A percentile compares a stretch with the other conserved stretches of the same genome.
These are phyloP conservation scores for Trichoderma oligosporum DNA, from an alignment of 2,329 filamentous ascomycete species.

Conservation along the genomic window DNA sequence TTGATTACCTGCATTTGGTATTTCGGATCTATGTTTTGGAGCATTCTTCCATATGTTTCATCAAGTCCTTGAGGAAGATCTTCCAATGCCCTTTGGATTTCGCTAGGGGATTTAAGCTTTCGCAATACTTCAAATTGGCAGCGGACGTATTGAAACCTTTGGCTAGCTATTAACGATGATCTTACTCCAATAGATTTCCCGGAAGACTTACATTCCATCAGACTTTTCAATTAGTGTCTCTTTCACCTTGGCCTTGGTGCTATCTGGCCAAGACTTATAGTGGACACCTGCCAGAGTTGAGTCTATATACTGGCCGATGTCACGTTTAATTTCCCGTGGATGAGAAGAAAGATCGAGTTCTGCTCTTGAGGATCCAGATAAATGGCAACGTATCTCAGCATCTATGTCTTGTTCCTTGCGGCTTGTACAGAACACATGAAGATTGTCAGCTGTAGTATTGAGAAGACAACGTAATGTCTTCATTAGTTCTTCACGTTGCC, in stretches of 20 bases:
- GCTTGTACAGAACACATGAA: slow-evolving; percentile 16
- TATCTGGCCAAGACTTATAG: background rate
- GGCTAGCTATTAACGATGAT: background rate
- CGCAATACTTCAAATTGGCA: background rate
- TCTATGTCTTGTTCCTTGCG: slow-evolving; percentile 9
- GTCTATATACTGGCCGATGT: slow-evolving; percentile 4
- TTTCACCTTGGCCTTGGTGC: background rate
- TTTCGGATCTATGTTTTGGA: background rate
- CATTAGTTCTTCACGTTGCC: background rate
- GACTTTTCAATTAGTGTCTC: background rate
- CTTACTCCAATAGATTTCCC: accelerated
- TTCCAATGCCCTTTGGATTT: background rate
- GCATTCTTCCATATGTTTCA: slow-evolving; percentile 10
- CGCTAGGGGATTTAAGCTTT: background rate
- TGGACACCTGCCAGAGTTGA: background rate
- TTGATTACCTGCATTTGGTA: background rate
- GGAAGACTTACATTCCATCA: slow-evolving; percentile 10
- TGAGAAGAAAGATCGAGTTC: slow-evolving; percentile 1
- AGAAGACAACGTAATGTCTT: background rate
- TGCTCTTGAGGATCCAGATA: background rate
- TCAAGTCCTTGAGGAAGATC: slow-evolving; percentile 12
- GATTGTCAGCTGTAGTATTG: background rate
- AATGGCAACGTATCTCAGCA: background rate
- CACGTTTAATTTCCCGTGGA: background rate
- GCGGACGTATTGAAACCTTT: slow-evolving; percentile 12